Percentiles rank a stretch among this genome's conserved stretches.
Evolutionary conservation across 768 basidiomycete genomes (phyloP).

Genomic region (Collybiopsis luxurians): DNA sequence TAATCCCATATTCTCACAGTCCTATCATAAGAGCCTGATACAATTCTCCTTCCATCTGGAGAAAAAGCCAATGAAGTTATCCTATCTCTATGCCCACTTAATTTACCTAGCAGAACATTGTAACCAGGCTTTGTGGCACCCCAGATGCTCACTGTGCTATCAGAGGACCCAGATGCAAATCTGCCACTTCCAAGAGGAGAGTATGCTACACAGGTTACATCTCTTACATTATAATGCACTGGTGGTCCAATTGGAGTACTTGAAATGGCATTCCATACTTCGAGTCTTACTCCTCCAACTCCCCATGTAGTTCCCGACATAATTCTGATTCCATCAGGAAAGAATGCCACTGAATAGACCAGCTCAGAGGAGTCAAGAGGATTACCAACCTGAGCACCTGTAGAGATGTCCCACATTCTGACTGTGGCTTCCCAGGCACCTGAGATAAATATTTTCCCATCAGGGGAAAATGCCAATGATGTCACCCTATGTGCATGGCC

Average conservation of each 20-base stretch:
- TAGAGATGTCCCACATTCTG: neutral
- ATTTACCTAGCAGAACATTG: neutral
- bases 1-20: slow-evolving; percentile 28
- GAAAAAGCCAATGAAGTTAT: slow-evolving; percentile 22
- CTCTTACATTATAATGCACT: too few species aligned
- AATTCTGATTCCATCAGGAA: neutral
- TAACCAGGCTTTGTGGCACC: slow-evolving; percentile 16
- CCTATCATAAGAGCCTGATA: slow-evolving; percentile 23
- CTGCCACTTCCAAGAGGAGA: too few species aligned
- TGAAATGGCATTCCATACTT: too few species aligned
- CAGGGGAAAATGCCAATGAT: neutral
- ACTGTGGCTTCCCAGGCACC: slow-evolving; percentile 17
- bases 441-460: slow-evolving; percentile 5
- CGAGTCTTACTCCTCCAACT: too few species aligned
- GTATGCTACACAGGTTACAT: too few species aligned
- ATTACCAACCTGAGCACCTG: too few species aligned
- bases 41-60: slow-evolving; percentile 23
- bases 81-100: slow-evolving; percentile 8
- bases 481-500: neutral
- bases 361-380: neutral
- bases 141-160: neutral
- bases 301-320: too few species aligned
- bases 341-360: neutral
- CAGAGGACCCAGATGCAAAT: too few species aligned
- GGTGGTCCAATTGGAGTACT: too few species aligned